phyloP scores from a whole-genome alignment of 1,284 basidiomycete species.

The Ustilago shanxiensis region DNA sequence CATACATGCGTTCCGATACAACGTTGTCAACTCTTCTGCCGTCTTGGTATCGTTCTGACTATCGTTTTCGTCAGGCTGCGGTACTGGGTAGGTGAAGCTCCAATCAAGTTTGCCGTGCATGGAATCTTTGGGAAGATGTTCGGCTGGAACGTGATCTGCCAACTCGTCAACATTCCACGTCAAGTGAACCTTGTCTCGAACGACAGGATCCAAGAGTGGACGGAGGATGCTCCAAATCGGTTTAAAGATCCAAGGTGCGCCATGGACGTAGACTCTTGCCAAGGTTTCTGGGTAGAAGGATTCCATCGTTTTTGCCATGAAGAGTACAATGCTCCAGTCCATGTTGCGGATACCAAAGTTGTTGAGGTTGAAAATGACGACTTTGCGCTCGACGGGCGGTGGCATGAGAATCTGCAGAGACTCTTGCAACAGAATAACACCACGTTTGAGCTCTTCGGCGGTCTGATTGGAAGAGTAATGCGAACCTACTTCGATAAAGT shows the following conservation, averaged over 20 bases:
- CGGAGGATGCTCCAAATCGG: constrained; percentile 65
- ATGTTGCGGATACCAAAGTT: constrained; percentile 66
- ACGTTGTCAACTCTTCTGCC: constrained; percentile 30
- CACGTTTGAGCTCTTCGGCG: constrained; percentile 61
- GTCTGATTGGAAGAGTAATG: constrained; percentile 66
- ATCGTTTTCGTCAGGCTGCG: constrained; percentile 57
- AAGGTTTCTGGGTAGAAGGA: constrained; percentile 63
- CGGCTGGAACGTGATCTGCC: constrained; percentile 50
- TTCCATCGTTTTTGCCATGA: constrained; percentile 67
- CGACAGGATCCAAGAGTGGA: constrained; percentile 64
- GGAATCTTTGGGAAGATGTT: constrained; percentile 52
- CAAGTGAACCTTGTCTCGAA: constrained; percentile 64
- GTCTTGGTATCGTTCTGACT: constrained; percentile 42
- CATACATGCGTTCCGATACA: constrained; percentile 42
- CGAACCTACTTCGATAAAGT: constrained; percentile 63
- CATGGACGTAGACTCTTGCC: constrained; percentile 63
- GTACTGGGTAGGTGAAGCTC: constrained; percentile 52
- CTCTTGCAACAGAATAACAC: constrained; percentile 61
- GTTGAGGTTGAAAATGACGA: constrained; percentile 67
- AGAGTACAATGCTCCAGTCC: constrained; percentile 65
- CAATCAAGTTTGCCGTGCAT: constrained; percentile 61
- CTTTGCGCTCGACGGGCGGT: constrained; percentile 62
- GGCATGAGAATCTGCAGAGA: constrained; percentile 59
- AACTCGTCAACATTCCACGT: constrained; percentile 61
- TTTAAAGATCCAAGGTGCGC: constrained; percentile 67